Evolutionary conservation across 305 asterid species (phyloP).

Genomic region (Rubia balearica): DNA sequence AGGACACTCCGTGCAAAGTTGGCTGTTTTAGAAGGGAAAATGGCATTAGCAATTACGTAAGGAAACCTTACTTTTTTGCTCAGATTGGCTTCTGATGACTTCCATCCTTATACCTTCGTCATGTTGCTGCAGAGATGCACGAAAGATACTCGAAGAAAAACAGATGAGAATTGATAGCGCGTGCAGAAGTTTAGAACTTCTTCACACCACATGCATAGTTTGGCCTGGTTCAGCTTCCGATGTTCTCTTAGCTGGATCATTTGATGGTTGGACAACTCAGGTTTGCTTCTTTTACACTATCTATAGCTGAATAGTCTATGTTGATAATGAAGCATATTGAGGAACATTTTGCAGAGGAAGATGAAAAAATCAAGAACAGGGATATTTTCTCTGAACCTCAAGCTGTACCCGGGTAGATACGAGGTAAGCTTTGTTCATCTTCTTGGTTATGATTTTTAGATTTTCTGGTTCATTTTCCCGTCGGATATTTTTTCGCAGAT

Average conservation of each 20-base stretch:
- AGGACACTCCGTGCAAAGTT: conserved; percentile 67
- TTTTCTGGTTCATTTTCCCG: not conserved
- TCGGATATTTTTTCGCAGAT: conserved; percentile 37
- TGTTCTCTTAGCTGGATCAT: conserved; percentile 74
- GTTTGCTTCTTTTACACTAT: conserved; percentile 28
- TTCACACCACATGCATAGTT: conserved; percentile 45
- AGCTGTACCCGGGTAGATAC: conserved; percentile 81
- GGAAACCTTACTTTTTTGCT: conserved; percentile 18
- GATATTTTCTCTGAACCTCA: conserved; percentile 47
- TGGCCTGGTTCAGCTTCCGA: conserved; percentile 78
- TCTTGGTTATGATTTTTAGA: conserved; percentile 8
- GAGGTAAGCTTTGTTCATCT: conserved; percentile 42
- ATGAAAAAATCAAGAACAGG: conserved; percentile 67
- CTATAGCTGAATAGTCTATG: not conserved
- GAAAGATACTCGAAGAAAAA: conserved; percentile 44
- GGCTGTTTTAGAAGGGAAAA: conserved; percentile 76
- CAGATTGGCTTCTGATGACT: not conserved
- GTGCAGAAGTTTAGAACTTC: conserved; percentile 52
- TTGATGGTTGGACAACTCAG: conserved; percentile 97
- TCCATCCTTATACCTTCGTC: conserved; percentile 2
- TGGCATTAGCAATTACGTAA: conserved; percentile 57
- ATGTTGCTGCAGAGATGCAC: conserved; percentile 49
- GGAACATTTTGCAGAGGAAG: conserved; percentile 61
- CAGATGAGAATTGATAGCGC: conserved; percentile 52
- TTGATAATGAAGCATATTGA: conserved; percentile 14